Base-by-base conservation (phyloP, 2,329 filamentous ascomycete species). In the Botrytis cinerea region DNA sequence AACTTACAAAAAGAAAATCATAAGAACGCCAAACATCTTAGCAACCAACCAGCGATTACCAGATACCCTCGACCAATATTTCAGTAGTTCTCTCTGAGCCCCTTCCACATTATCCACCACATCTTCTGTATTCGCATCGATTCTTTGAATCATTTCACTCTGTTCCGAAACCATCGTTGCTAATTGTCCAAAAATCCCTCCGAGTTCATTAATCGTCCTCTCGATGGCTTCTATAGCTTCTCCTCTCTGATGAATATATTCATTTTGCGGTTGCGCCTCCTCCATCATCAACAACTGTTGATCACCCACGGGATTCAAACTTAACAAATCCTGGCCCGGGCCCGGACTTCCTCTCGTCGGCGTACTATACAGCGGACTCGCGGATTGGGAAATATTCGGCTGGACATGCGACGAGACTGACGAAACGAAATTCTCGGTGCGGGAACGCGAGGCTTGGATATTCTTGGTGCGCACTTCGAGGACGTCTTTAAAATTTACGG, bases 71-170 rank as follows among this genome's bases (percentile, higher is more conserved):
- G 90, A 92, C 95, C 96, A 99, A 84, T 98, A 99, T 83, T 98
- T 98, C 84, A 99, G 89, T 80, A 99, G 82, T 83, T 99, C 95
- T 76, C 95, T 88, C 82, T 99, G 96, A 9, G 96, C 96, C 28
- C 96, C 96, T 80, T 97, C 90, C n/a, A 99, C 95, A 79, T 99
- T 99, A 80, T 98, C 95, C 72, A 99, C 95, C 9, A 99, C 94
- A 79, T 98, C 95, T 80, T 99, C 96, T 1, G 95, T 98, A 82
- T 98, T 98, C 77, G 95, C 95, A 80, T 98, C 95, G 80, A 98
- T 98, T 68, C 95, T 88, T 83, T 98, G 94, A 77, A 99, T 97
- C 92, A 97, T 97, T 83, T 98, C 96, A 75, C 93, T 94, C 84
- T 99, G 96, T 82, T 99, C 95, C 72, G 92, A 94, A 45, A 99